Base-by-base conservation (phyloP, 371 early-diverging fungal genomes). In the Circinella minor region DNA sequence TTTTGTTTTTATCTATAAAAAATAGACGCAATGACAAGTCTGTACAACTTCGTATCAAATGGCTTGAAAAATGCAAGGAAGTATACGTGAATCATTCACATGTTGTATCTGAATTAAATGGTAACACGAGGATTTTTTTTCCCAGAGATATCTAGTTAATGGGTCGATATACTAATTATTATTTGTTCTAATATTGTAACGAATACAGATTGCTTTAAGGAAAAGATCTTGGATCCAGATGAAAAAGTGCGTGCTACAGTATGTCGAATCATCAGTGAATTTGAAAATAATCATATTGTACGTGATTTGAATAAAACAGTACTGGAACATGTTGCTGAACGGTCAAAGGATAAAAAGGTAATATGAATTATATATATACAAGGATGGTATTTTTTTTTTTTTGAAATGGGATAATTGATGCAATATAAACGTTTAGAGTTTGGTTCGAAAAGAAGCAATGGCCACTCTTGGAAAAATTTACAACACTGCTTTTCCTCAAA, bases 311-410 rank as follows among this genome's bases (percentile, higher is more conserved):
- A 88, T 48, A 84, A 82, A 20, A 73, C 83, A 4, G 80, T 94
- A 5, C 66, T 97, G 37, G 71, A 85, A 38, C 87, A 85, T 51
- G 72, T 96, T 4, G 90, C 90, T 10, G 82, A 88, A 62, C 90
- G 99, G 8, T 91, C 94, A 77, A 92, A 90, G 62, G 99, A 99
- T 79, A 94, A 95, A 71, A 95, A 93, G 86, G 88, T 89, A 84
- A 17, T 61, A 11, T 7, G 8, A 0, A 47, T 47, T 5, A 51
- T 51, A 51, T 17, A n/a, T 51, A 15, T 17, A 51, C 17, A n/a
- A 51, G 51, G 4, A 6, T 17, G n/a, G n/a, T n/a, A n/a, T n/a
- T 14, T 4, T 17, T 51, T 51, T 17, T 8, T 51, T 14, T 13
- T n/a, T 51, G n/a, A 13, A 5, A 51, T 51, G 8, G 51, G 51